phyloP scores from a whole-genome alignment of 192 early-diverging fungal species.

The Borealophlyctis nickersoniae region DNA sequence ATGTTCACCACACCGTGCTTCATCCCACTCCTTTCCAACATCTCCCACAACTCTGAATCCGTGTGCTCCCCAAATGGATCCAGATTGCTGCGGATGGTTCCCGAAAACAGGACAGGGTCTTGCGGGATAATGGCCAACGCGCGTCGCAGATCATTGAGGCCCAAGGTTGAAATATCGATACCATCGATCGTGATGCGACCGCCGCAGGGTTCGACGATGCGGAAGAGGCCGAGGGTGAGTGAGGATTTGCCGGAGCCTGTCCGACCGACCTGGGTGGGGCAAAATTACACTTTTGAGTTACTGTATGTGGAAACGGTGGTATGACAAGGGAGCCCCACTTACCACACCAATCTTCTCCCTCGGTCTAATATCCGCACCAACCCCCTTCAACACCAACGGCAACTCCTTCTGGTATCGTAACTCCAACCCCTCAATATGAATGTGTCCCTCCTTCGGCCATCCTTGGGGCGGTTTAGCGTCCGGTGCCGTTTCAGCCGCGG shows the following conservation, averaged over 20 bases:
- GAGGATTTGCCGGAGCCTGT: conserved; percentile 45
- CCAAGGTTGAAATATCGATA: conserved; percentile 49
- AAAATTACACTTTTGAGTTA: too few species aligned
- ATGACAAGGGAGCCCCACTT: too few species aligned
- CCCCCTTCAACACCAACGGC: conserved; percentile 36
- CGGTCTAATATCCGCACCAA: conserved; percentile 30
- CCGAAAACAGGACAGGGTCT: conserved; percentile 54
- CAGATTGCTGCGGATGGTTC: conserved; percentile 47
- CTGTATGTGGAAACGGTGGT: too few species aligned
- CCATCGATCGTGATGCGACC: conserved; percentile 70
- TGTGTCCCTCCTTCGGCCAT: conserved; percentile 44
- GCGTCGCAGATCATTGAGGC: conserved; percentile 26
- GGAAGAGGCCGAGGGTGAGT: conserved; percentile 39
- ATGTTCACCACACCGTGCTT: conserved; percentile 34
- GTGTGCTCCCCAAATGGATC: conserved; percentile 48
- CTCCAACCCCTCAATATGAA: conserved; percentile 37
- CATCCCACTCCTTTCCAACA: conserved; percentile 34
- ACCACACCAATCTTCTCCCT: conserved; percentile 37
- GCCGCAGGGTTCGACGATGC: conserved; percentile 31
- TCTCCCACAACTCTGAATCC: conserved; percentile 47
- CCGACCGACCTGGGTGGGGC: conserved; percentile 45
- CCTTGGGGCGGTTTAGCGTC: conserved; percentile 41
- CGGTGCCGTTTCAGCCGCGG: conserved; percentile 4
- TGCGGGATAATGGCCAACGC: conserved; percentile 48
- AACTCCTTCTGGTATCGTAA: conserved; percentile 46